These are phyloP conservation scores for Pezicula carpinea DNA, from an alignment of 2,329 filamentous ascomycete genomes.

Conservation along the genomic window DNA sequence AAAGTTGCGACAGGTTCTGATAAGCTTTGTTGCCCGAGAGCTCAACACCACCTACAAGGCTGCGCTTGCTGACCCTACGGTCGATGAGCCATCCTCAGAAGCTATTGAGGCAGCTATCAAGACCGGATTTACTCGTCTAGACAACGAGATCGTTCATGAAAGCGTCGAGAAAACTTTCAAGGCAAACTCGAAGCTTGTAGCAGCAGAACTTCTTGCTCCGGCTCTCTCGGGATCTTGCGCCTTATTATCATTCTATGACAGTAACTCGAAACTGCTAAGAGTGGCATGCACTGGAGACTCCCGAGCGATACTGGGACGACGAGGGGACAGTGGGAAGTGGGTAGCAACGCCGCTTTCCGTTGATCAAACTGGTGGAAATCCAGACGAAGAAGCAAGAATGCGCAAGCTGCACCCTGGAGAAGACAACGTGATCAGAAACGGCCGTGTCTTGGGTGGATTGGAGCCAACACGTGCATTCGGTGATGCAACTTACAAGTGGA, in stretches of 20 bases:
- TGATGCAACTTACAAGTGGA: constrained; percentile 97
- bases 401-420: constrained; percentile 86
- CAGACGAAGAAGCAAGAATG: constrained; percentile 77
- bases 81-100: constrained; percentile 64
- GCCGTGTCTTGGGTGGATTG: constrained; percentile 83
- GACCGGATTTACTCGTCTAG: constrained; percentile 79
- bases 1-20: constrained; percentile 86
- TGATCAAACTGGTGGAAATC: constrained; percentile 89
- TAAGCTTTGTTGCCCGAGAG: constrained; percentile 88
- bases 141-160: constrained; percentile 91
- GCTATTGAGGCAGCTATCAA: constrained; percentile 91
- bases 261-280: constrained; percentile 76
- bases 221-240: constrained; percentile 97
- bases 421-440: constrained; percentile 80
- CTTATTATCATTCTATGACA: constrained; percentile 94
- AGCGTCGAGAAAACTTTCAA: constrained; percentile 90
- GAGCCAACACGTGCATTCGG: constrained; percentile 95
- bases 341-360: constrained; percentile 82
- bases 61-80: constrained; percentile 51
- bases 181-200: constrained; percentile 81
- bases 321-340: constrained; percentile 80
- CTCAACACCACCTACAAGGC: constrained; percentile 88
- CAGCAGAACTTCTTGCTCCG: constrained; percentile 86
- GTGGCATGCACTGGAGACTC: constrained; percentile 96
- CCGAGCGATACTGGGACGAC: constrained; percentile 84